A percentile compares a stretch with the other conserved stretches of the same genome.
phyloP scores from a whole-genome alignment of 106 monocot species.

The Dioscorea alata region DNA sequence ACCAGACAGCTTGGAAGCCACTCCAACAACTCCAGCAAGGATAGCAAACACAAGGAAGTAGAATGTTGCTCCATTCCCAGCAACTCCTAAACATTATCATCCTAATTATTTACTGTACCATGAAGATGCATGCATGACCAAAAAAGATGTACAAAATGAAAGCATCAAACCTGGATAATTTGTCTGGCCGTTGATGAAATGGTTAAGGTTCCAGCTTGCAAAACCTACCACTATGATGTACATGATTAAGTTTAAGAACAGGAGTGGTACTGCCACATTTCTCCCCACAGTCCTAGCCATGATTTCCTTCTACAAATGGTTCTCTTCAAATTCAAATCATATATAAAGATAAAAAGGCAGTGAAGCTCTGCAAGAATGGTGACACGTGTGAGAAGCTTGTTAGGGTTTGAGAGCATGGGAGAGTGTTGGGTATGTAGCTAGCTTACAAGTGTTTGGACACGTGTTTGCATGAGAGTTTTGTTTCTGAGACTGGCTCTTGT shows the following conservation, averaged over 20 bases:
- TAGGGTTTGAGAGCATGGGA: background rate
- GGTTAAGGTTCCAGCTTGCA: constrained; percentile 61
- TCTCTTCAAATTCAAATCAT: background rate
- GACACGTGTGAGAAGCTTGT: background rate
- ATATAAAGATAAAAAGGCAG: background rate
- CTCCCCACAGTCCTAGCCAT: constrained; percentile 17
- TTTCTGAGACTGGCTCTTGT: background rate
- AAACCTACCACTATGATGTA: constrained; percentile 52
- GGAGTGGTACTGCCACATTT: constrained; percentile 35
- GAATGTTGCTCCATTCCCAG: constrained; percentile 72
- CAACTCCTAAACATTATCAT: constrained; percentile 29
- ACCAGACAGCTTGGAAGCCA: constrained; percentile 69
- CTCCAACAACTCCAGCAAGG: constrained; percentile 73
- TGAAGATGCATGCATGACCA: background rate
- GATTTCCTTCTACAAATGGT: background rate
- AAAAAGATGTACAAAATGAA: background rate
- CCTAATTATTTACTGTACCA: background rate
- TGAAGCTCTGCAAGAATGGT: background rate
- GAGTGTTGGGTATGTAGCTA: background rate
- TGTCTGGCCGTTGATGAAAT: constrained; percentile 56
- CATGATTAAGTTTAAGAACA: constrained; percentile 57
- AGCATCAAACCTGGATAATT: constrained; percentile 34
- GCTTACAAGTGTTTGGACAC: background rate
- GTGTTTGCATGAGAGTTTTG: background rate
- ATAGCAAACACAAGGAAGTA: constrained; percentile 83